Percentiles rank a stretch among this genome's conserved stretches.
Conservation (phyloP, 2,329 filamentous ascomycete genomes). For the Alternaria gansuensis region DNA sequence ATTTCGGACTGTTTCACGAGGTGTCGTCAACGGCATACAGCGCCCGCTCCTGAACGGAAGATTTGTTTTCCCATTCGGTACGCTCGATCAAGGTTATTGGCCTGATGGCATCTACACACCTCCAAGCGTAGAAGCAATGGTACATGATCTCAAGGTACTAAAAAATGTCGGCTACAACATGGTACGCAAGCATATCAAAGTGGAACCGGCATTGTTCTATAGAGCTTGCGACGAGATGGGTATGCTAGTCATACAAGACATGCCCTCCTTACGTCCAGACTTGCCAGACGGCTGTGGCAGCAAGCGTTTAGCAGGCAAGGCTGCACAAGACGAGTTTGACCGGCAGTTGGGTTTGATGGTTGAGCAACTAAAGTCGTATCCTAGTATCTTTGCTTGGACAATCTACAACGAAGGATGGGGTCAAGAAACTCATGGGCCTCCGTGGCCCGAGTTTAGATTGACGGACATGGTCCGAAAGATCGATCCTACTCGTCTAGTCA, state of each 20-base stretch:
- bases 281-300: constrained; percentile 23
- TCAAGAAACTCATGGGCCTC: constrained; percentile 58
- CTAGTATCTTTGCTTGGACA: constrained; percentile 71
- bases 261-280: constrained; percentile 65
- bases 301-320: constrained; percentile 35
- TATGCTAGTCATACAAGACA: constrained; percentile 74
- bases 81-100: constrained; percentile 76
- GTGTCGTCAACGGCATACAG: constrained; percentile 65
- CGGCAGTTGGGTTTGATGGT: constrained; percentile 70
- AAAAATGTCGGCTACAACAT: constrained; percentile 75
- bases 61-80: constrained; percentile 73
- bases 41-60: constrained; percentile 74
- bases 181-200: constrained; percentile 76
- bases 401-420: constrained; percentile 80
- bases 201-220: constrained; percentile 73
- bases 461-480: constrained; percentile 64
- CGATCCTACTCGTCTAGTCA: constrained; percentile 71
- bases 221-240: constrained; percentile 72
- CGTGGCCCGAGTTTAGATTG: constrained; percentile 66
- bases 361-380: constrained; percentile 69
- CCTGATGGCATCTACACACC: constrained; percentile 73
- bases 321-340: constrained; percentile 70
- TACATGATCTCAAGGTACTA: constrained; percentile 69
- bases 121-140: constrained; percentile 72
- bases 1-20: constrained; percentile 70